Evolutionary conservation across 2,329 filamentous ascomycete genomes (phyloP), one percentile per base, ranked within the genome.

Genomic region (Aspergillus amoenus): DNA sequence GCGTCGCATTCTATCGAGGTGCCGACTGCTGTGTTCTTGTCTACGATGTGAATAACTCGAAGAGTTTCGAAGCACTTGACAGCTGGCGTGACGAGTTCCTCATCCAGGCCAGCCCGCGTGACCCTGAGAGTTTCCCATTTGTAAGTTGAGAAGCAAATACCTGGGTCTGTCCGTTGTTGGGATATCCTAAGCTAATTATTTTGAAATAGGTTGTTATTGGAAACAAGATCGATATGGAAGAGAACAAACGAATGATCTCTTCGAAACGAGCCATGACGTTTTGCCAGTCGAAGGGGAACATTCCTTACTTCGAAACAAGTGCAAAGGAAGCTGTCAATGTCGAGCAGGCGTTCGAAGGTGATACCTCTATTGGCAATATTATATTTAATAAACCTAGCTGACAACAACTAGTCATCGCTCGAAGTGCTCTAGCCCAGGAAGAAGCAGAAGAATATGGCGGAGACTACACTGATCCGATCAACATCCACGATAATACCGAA

Each of bases 291-390:
- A 97, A 97, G 79, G 93, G 93, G 47, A 91, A 91, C 59, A 97
- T 99, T 64, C 94, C 94, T 17, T 99, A 99, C 78, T 99, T 99
- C 71, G 94, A 99, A 85, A 99, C 94, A 17, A 97, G 93, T 77
- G 94, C 94, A 60, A 99, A 99, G 81, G 94, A 99, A 77, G 94
- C 93, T 59, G 89, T 97, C 78, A 99, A 99, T 72, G 94, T 99
- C 43, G 94, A 99, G 78, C 92, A 90, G 72, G 88, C 88, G 45
- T 91, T 91, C 66, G 87, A 90, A 75, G 85, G 86, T 87, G 73
- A 59, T 78, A 51, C 18, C 22, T 42, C 21, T 17, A 17, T 15
- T 34, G 7, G 6, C 42, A 5, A 18, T 12, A 13, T 9, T 11
- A 42, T 9, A 27, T 27, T 7, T 34, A 21, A 30, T 30, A 13